A percentile compares a stretch with the other conserved stretches of the same genome.
Conservation (phyloP, 805 yeast species). For the Metschnikowia borealis region DNA sequence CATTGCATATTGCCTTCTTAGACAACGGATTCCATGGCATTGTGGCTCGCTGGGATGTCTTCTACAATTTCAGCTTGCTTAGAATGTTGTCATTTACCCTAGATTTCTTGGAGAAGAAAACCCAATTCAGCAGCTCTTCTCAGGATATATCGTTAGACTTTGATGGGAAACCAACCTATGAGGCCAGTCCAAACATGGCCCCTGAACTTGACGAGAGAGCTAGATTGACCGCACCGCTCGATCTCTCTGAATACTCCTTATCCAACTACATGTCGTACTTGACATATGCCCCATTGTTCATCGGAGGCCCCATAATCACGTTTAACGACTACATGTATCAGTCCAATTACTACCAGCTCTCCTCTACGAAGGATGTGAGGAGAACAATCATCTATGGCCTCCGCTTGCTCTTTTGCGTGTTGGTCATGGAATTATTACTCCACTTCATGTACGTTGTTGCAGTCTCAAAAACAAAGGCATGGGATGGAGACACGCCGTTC, state of each 20-base stretch:
- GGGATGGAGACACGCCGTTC: conserved; percentile 86
- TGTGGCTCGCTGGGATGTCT: conserved; percentile 92
- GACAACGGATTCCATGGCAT: conserved; percentile 70
- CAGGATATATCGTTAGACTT: not conserved
- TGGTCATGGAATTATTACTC: conserved; percentile 83
- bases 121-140: not conserved
- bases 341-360: conserved; percentile 47
- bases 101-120: conserved; percentile 56
- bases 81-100: conserved; percentile 79
- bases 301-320: conserved; percentile 93
- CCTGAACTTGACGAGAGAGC: conserved; percentile 51
- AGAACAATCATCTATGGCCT: conserved; percentile 59
- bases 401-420: conserved; percentile 66
- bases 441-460: conserved; percentile 94
- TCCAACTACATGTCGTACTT: conserved; percentile 70
- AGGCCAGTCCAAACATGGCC: not conserved
- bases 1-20: conserved; percentile 50
- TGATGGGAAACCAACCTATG: not conserved
- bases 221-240: conserved; percentile 61
- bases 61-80: conserved; percentile 82
- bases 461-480: conserved; percentile 81
- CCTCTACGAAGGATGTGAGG: conserved; percentile 50
- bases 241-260: conserved; percentile 55
- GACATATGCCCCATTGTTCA: conserved; percentile 81
- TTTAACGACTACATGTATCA: conserved; percentile 89